Evolutionary conservation across 441 rosid genomes (phyloP).

Genomic region (Erysimum cheiri): DNA sequence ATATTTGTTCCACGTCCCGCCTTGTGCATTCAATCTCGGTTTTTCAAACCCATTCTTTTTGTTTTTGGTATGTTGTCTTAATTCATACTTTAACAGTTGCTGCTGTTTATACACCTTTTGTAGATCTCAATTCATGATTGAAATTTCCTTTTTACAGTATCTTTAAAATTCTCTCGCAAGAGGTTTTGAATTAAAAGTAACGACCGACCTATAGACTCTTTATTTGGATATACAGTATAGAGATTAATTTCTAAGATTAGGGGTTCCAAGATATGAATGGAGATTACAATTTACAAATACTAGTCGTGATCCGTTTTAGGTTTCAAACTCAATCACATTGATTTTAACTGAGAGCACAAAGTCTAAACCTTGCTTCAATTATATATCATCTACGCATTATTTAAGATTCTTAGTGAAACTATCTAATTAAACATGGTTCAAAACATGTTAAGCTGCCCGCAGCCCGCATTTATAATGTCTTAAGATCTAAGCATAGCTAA

Average conservation of each 20-base stretch:
- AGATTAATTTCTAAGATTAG: too few relatives aligned
- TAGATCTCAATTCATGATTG: slow-evolving; percentile 14
- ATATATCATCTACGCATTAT: neutral
- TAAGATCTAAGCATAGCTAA: neutral
- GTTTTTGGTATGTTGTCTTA: slow-evolving; percentile 8
- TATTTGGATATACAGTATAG: too few relatives aligned
- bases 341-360: neutral
- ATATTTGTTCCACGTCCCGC: slow-evolving; percentile 30
- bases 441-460: neutral
- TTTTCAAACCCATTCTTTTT: slow-evolving; percentile 24
- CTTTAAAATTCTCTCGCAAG: neutral
- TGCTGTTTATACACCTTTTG: slow-evolving; percentile 15
- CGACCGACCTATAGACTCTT: neutral
- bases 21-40: slow-evolving; percentile 18
- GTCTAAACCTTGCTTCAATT: neutral
- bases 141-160: neutral
- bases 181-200: slow-evolving; percentile 11
- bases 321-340: neutral
- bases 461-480: too few relatives aligned
- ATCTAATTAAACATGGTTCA: neutral
- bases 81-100: slow-evolving; percentile 13
- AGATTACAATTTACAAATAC: too few relatives aligned
- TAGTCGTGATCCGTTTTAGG: neutral
- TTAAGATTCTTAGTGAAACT: neutral
- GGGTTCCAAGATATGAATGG: too few relatives aligned